Evolutionary conservation across 768 basidiomycete genomes (phyloP), one percentile per base, ranked within the genome.

Genomic region (Lactarius deliciosus): DNA sequence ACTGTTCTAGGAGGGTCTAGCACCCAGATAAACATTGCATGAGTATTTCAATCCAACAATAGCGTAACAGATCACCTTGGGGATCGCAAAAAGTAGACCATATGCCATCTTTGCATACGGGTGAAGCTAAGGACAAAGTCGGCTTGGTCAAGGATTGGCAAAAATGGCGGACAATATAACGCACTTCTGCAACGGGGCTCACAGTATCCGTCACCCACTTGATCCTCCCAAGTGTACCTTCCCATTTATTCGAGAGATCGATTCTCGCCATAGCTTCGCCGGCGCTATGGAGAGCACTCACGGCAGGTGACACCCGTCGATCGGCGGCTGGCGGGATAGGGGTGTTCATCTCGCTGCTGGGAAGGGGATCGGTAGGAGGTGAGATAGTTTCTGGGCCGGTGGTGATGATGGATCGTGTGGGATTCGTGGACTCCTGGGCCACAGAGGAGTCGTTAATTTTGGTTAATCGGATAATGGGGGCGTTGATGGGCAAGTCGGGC

Each of bases 71-170:
- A 13, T 53, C 15, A 53, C 50, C 50, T 53, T 53, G 25, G 50
- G 50, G 13, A 53, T 53, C 1, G 56, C 30, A 20, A 36, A 57
- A 18, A 57, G 56, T 22, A 57, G 30, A 6, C 18, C 3, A 10
- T 36, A 57, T 57, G 56, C 56, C 56, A 57, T 57, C 7, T 57
- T 34, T 1, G 56, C 56, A 16, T 53, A 53, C 50, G 50, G 50
- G n/a, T 22, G 22, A 22, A 16, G 6, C 50, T 53, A 22, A 25
- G 2, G 22, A 53, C 11, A 11, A 22, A 53, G 15, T 25, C 22
- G 2, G 11, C 13, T 53, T 25, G 11, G 50, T 9, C 22, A 25
- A 25, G 50, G 22, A 53, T 4, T 25, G 13, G 50, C 13, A 53
- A 13, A 50, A 15, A 15, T 10, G 36, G 7, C 11, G 25, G 25